Evolutionary conservation across 2,329 filamentous ascomycete genomes (phyloP).

Genomic region (Coleophoma crateriformis): DNA sequence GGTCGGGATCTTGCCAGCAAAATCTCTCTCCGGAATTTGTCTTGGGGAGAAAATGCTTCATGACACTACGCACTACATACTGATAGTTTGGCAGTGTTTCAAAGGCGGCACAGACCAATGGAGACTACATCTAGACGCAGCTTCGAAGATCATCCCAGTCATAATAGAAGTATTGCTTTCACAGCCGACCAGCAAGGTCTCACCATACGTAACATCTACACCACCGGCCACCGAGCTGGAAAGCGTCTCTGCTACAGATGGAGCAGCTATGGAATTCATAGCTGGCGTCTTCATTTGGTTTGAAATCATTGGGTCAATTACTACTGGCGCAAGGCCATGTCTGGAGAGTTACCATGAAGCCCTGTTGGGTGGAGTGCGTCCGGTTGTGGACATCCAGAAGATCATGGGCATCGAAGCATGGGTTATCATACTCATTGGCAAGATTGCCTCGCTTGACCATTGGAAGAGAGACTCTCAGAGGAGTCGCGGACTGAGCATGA

Average conservation of each 20-base stretch:
- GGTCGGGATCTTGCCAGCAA: no score
- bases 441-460: not conserved
- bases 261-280: not conserved
- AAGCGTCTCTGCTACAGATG: not conserved
- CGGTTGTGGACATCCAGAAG: not conserved
- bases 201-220: not conserved
- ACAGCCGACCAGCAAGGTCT: not conserved
- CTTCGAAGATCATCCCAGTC: not conserved
- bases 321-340: not conserved
- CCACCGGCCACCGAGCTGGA: not conserved
- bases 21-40: no score
- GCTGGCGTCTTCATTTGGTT: constrained; percentile 1
- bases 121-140: constrained; percentile 1
- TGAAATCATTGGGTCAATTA: not conserved
- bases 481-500: not conserved
- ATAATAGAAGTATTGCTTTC: not conserved
- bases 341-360: not conserved
- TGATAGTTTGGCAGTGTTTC: not conserved
- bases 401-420: not conserved
- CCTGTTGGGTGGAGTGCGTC: not conserved
- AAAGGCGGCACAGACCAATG: not conserved
- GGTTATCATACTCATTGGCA: not conserved
- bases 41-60: not conserved
- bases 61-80: no score
- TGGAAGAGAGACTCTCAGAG: not conserved